A percentile compares a stretch with the other conserved stretches of the same genome.
phyloP scores from a whole-genome alignment of 352 stramenopile species.

The Phytophthora podocarpi region DNA sequence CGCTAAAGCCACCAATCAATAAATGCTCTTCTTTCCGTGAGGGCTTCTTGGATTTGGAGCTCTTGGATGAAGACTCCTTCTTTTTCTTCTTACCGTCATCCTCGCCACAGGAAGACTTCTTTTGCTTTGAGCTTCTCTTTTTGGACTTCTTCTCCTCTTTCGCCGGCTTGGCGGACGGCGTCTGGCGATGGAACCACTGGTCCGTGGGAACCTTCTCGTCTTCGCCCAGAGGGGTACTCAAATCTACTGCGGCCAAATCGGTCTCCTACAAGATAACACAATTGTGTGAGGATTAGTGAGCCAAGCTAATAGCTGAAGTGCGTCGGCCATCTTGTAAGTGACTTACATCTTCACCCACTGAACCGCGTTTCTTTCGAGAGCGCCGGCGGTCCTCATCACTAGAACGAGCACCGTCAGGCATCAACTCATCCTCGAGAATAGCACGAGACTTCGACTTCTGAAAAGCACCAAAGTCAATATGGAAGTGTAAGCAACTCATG shows the following conservation, averaged over 20 bases:
- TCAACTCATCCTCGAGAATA: constrained; percentile 76
- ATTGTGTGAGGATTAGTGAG: not conserved
- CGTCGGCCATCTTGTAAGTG: not conserved
- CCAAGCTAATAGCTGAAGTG: not conserved
- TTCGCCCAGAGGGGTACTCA: constrained; percentile 76
- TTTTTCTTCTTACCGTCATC: constrained; percentile 53
- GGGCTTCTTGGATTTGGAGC: constrained; percentile 34
- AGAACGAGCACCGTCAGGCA: constrained; percentile 74
- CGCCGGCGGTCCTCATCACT: constrained; percentile 73
- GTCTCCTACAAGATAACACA: constrained; percentile 43
- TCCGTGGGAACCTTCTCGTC: constrained; percentile 81
- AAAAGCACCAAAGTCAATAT: not conserved
- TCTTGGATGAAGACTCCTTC: constrained; percentile 40
- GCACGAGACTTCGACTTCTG: constrained; percentile 55
- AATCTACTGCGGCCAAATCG: constrained; percentile 76
- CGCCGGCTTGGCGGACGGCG: constrained; percentile 26
- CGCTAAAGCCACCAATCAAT: constrained; percentile 52
- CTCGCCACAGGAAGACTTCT: constrained; percentile 45
- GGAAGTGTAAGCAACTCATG: not conserved
- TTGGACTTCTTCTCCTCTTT: constrained; percentile 77
- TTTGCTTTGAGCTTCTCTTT: constrained; percentile 56
- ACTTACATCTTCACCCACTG: constrained; percentile 45
- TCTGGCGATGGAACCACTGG: constrained; percentile 80
- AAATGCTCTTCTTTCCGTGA: constrained; percentile 32
- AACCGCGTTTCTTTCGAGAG: constrained; percentile 52